Percentiles rank a stretch among this genome's conserved stretches.
phyloP scores from a whole-genome alignment of 208 protist species.

The Herpetomonas samuelpessoai region DNA sequence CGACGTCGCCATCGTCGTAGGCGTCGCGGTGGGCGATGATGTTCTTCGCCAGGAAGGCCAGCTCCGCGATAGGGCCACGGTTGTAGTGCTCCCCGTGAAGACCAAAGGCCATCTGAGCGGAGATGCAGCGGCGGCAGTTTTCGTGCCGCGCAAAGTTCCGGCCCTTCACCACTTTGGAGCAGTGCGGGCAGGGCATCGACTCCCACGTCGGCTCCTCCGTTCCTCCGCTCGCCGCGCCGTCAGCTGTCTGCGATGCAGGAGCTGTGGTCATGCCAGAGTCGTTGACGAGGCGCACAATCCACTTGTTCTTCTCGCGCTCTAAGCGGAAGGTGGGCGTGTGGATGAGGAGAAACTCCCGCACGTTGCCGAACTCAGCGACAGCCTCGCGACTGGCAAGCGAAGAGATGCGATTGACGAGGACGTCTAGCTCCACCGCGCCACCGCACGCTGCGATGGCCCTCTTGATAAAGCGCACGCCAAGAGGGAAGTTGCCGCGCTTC shows the following conservation, averaged over 20 bases:
- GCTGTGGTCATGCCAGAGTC: constrained; percentile 16
- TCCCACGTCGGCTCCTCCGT: constrained; percentile 74
- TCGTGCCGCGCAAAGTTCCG: constrained; percentile 86
- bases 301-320: constrained; percentile 53
- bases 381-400: constrained; percentile 71
- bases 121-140: constrained; percentile 81
- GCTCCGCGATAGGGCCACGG: constrained; percentile 75
- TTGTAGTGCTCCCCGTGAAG: constrained; percentile 64
- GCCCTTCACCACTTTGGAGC: constrained; percentile 77
- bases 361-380: constrained; percentile 80
- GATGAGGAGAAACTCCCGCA: constrained; percentile 89
- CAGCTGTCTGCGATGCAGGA: not conserved
- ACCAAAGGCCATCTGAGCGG: constrained; percentile 82
- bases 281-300: constrained; percentile 79
- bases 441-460: constrained; percentile 79
- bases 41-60: constrained; percentile 71
- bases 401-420: constrained; percentile 79
- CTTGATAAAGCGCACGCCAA: constrained; percentile 89
- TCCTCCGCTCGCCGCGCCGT: not conserved
- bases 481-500: constrained; percentile 83
- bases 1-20: constrained; percentile 80
- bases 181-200: constrained; percentile 75
- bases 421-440: constrained; percentile 87
- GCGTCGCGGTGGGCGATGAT: constrained; percentile 49
- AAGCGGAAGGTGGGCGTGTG: constrained; percentile 87